Conservation (phyloP, 179 eudicot species). For the Gypsophila paniculata region DNA sequence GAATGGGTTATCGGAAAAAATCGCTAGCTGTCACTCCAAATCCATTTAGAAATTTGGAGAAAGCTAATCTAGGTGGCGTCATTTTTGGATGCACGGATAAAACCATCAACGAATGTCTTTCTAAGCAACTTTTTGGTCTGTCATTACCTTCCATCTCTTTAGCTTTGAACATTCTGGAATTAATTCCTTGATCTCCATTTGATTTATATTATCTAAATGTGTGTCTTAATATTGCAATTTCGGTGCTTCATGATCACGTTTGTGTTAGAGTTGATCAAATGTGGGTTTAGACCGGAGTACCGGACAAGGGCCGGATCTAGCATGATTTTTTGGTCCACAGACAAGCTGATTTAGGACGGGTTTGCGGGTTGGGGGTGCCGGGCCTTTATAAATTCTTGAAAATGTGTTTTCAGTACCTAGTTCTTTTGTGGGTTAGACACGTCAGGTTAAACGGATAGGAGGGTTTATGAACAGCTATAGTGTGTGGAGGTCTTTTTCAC, state of each 20-base stretch:
- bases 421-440: too few species aligned
- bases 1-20: constrained; percentile 47
- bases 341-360: too few species aligned
- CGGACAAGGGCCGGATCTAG: too few species aligned
- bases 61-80: constrained; percentile 65
- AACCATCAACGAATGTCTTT: constrained; percentile 65
- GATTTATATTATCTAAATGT: not conserved
- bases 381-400: too few species aligned
- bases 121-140: constrained; percentile 81
- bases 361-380: too few species aligned
- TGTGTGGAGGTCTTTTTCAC: not conserved
- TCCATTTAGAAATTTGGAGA: constrained; percentile 46
- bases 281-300: too few species aligned
- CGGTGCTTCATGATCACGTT: not conserved
- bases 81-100: constrained; percentile 71
- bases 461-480: too few species aligned
- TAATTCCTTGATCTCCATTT: not conserved
- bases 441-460: too few species aligned
- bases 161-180: not conserved
- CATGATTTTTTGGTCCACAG: too few species aligned
- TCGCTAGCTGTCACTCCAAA: constrained; percentile 19
- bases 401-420: too few species aligned
- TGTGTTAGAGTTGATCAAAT: too few species aligned
- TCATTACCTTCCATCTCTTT: constrained; percentile 15
- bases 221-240: not conserved